Percentiles rank a stretch among this genome's conserved stretches.
Conservation (phyloP, 2,329 filamentous ascomycete species). For the Microcyclospora tardicrescens region DNA sequence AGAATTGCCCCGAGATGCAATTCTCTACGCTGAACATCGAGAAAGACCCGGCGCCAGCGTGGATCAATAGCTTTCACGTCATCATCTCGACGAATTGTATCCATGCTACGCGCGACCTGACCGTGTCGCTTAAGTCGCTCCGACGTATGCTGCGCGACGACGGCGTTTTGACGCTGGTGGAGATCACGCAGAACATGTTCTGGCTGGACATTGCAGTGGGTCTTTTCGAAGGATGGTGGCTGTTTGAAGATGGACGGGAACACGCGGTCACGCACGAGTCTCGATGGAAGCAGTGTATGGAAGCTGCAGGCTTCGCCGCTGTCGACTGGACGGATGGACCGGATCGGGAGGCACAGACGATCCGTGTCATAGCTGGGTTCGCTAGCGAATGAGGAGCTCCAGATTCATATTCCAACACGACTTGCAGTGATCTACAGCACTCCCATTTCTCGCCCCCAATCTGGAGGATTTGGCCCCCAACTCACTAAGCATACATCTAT, state of each 20-base stretch:
- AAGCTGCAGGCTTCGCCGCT: constrained; percentile 20
- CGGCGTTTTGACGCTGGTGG: constrained; percentile 22
- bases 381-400: too few species aligned
- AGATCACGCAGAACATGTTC: constrained; percentile 20
- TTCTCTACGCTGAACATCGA: constrained; percentile 22
- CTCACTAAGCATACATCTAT: too few species aligned
- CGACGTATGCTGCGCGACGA: constrained; percentile 17
- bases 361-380: too few species aligned
- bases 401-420: too few species aligned
- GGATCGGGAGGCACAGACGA: too few species aligned
- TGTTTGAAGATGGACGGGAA: constrained; percentile 25
- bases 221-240: constrained; percentile 27
- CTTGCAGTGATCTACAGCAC: too few species aligned
- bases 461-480: too few species aligned
- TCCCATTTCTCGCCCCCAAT: too few species aligned
- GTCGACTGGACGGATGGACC: constrained; percentile 26
- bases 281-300: constrained; percentile 14
- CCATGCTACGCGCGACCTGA: constrained; percentile 24
- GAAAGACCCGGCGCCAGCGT: constrained; percentile 13
- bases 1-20: constrained; percentile 10
- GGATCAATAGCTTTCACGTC: constrained; percentile 22
- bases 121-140: constrained; percentile 15
- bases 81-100: constrained; percentile 25
- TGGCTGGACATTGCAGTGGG: constrained; percentile 25
- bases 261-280: constrained; percentile 15